phyloP scores from a whole-genome alignment of 2,329 filamentous ascomycete genomes.

The Colletotrichum trifolii region DNA sequence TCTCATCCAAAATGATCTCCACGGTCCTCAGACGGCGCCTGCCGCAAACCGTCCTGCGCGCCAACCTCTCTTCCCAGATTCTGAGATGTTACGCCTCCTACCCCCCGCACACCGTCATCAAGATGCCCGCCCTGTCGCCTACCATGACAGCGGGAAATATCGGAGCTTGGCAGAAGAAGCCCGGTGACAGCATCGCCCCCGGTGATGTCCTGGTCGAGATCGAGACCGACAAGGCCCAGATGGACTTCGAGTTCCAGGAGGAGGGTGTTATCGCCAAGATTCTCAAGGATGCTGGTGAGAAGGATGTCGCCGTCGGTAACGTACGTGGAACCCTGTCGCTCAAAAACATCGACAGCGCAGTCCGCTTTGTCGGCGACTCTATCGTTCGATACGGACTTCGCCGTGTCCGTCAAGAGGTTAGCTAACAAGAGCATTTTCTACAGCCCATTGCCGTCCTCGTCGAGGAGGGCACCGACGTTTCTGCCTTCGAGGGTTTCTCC shows the following conservation, averaged over 20 bases:
- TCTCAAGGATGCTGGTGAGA: slow-evolving; percentile 90
- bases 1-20: slow-evolving; percentile 65
- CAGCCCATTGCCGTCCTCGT: slow-evolving; percentile 97
- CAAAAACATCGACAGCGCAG: background rate
- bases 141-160: slow-evolving; percentile 99
- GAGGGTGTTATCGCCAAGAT: slow-evolving; percentile 96
- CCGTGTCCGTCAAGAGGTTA: no score
- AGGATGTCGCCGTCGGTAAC: slow-evolving; percentile 93
- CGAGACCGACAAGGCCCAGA: slow-evolving; percentile 99
- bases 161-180: slow-evolving; percentile 97
- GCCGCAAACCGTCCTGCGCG: slow-evolving; percentile 62
- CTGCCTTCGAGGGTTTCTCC: slow-evolving; percentile 89
- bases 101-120: slow-evolving; percentile 93
- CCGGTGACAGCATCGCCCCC: slow-evolving; percentile 85
- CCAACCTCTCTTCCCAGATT: slow-evolving; percentile 63
- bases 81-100: slow-evolving; percentile 82
- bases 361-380: background rate
- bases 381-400: no score
- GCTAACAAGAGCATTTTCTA: slow-evolving; percentile 1
- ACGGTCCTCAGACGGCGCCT: slow-evolving; percentile 73
- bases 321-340: slow-evolving; percentile 67
- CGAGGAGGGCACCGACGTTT: slow-evolving; percentile 88
- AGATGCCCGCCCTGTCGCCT: slow-evolving; percentile 97
- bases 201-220: slow-evolving; percentile 98
- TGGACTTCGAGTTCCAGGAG: slow-evolving; percentile 99